Percentiles rank a stretch among this genome's conserved stretches.
Evolutionary conservation across 257 asterid genomes (phyloP).

Genomic region (Solanum dulcamara): DNA sequence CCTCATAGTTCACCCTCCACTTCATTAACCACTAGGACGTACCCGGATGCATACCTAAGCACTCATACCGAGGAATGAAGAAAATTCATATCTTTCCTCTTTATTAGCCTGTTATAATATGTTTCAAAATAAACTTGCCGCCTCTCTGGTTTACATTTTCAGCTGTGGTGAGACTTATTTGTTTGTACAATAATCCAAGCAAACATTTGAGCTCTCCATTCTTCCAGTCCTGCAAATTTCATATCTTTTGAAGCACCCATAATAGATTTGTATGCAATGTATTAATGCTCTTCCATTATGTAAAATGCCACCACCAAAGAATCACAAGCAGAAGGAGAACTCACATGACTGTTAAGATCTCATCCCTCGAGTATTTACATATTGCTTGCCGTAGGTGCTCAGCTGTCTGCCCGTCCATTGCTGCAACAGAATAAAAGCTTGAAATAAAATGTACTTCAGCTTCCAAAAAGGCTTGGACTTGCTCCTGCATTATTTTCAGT

Average conservation of each 20-base stretch:
- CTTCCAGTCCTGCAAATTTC: background rate
- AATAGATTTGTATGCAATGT: background rate
- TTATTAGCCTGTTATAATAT: background rate
- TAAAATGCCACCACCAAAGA: background rate
- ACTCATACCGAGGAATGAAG: background rate
- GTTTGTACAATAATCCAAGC: background rate
- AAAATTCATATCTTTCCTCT: background rate
- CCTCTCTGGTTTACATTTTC: background rate
- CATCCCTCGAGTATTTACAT: slow-evolving; percentile 55
- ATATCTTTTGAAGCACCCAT: background rate
- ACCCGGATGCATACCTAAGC: background rate
- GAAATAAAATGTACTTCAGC: slow-evolving; percentile 78
- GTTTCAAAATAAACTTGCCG: background rate
- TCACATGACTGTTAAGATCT: slow-evolving; percentile 78
- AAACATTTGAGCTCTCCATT: background rate
- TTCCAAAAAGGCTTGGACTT: slow-evolving; percentile 54
- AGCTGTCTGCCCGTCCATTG: slow-evolving; percentile 97
- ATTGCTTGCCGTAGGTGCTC: slow-evolving; percentile 67
- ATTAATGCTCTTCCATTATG: background rate
- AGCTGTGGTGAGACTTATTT: background rate
- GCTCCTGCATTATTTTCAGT: slow-evolving; percentile 74
- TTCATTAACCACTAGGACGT: background rate
- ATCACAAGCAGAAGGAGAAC: slow-evolving; percentile 18
- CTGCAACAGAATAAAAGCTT: slow-evolving; percentile 90
- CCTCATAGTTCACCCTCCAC: background rate